Percentiles rank a stretch among this genome's conserved stretches.
phyloP scores from a whole-genome alignment of 371 early-diverging fungal genomes.

The Synchytrium microbalum region DNA sequence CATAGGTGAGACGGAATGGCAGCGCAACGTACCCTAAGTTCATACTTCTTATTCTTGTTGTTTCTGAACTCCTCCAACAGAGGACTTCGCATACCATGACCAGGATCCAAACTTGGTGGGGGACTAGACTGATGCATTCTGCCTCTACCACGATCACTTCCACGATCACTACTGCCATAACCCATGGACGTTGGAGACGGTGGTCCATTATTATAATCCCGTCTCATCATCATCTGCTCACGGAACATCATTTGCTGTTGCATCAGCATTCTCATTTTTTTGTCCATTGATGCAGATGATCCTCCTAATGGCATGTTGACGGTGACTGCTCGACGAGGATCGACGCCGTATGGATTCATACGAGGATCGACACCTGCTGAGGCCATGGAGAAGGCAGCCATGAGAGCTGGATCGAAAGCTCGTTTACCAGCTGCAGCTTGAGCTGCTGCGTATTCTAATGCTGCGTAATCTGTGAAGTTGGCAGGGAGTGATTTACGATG shows the following conservation, averaged over 20 bases:
- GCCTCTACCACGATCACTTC: background rate
- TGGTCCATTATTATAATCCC: slow-evolving; percentile 12
- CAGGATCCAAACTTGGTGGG: slow-evolving; percentile 30
- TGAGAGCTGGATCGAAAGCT: background rate
- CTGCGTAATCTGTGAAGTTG: background rate
- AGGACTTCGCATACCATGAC: slow-evolving; percentile 63
- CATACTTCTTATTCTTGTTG: slow-evolving; percentile 88
- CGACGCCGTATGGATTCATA: background rate
- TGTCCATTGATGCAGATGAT: background rate
- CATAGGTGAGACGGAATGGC: background rate
- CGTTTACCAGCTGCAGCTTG: background rate
- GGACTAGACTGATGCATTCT: slow-evolving; percentile 10
- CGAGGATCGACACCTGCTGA: background rate
- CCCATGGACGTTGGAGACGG: slow-evolving; percentile 15
- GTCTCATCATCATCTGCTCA: background rate
- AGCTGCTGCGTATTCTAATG: background rate
- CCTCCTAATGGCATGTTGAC: background rate
- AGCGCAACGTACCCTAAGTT: slow-evolving; percentile 49
- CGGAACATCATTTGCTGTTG: background rate
- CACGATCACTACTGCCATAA: slow-evolving; percentile 7
- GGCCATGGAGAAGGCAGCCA: background rate
- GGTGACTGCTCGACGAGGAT: background rate
- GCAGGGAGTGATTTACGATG: background rate
- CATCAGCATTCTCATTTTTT: background rate
- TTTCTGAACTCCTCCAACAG: slow-evolving; percentile 90